Conservation (phyloP, 306 rosid species). For the Corylus avellana region DNA sequence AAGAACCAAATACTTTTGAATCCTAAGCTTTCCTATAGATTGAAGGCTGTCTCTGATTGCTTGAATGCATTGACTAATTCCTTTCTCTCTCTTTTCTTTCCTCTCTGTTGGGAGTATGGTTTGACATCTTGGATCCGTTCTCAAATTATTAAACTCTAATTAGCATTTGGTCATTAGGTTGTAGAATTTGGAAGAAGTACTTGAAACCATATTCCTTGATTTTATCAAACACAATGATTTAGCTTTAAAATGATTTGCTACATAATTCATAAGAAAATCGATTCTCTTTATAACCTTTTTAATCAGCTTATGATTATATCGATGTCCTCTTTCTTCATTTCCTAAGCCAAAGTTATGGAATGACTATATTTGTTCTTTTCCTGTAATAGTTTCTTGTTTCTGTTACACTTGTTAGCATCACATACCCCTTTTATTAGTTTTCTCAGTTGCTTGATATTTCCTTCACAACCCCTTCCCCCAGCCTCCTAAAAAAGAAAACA, state of each 20-base stretch:
- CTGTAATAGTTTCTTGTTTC: background rate
- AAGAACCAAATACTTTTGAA: background rate
- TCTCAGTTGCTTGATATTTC: background rate
- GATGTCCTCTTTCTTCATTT: too few species aligned
- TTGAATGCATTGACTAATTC: background rate
- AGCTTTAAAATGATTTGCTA: background rate
- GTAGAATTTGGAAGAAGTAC: background rate
- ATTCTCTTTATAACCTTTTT: background rate
- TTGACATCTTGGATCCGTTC: background rate
- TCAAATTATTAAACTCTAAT: background rate
- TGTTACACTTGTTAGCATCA: background rate
- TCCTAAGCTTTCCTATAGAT: background rate
- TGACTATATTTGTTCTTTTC: too few species aligned
- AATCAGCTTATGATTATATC: too few species aligned
- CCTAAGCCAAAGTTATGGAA: too few species aligned
- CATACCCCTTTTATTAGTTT: background rate
- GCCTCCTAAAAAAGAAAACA: background rate
- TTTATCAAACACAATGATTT: background rate
- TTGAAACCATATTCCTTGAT: background rate
- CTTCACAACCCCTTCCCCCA: background rate
- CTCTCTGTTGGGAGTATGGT: background rate
- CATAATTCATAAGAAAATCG: background rate
- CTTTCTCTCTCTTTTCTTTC: too few species aligned
- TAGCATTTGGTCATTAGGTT: background rate
- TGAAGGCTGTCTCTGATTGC: background rate